phyloP scores from a whole-genome alignment of 495 filamentous ascomycete genomes.

The Penicillium parvum region DNA sequence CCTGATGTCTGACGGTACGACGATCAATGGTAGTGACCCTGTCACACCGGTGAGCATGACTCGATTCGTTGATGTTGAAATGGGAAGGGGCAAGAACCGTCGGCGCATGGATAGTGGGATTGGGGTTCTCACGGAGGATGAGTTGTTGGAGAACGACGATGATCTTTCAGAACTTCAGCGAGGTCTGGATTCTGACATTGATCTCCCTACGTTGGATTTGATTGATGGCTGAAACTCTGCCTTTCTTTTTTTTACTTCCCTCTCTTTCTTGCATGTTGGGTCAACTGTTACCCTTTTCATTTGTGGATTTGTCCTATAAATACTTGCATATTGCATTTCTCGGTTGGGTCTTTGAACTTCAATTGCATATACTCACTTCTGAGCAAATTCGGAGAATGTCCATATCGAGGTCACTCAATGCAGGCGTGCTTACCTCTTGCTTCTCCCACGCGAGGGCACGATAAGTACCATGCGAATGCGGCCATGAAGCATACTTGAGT shows the following conservation, averaged over 20 bases:
- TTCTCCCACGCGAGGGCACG: too few relatives aligned
- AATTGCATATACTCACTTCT: too few relatives aligned
- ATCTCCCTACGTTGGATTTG: conserved; percentile 17
- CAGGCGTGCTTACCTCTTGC: too few relatives aligned
- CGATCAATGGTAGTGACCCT: conserved; percentile 39
- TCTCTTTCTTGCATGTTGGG: conserved; percentile 3
- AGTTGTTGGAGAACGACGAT: conserved; percentile 36
- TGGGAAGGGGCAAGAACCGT: conserved; percentile 41
- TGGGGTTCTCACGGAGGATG: conserved; percentile 59
- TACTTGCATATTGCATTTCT: conserved; percentile 4
- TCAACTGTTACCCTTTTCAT: not conserved
- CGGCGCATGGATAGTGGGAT: conserved; percentile 58
- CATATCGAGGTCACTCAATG: too few relatives aligned
- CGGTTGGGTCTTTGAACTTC: too few relatives aligned
- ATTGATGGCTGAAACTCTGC: conserved; percentile 5
- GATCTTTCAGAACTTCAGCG: conserved; percentile 13
- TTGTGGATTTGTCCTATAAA: not conserved
- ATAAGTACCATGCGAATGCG: too few relatives aligned
- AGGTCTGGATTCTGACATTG: conserved; percentile 25
- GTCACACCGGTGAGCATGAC: conserved; percentile 45
- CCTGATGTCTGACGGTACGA: conserved; percentile 47
- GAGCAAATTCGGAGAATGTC: too few relatives aligned
- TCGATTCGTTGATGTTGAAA: conserved; percentile 44
- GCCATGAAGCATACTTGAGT: too few relatives aligned
- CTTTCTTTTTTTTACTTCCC: conserved; percentile 2